phyloP scores from a whole-genome alignment of 1,139 yeast genomes.

The Hyphopichia burtonii region DNA sequence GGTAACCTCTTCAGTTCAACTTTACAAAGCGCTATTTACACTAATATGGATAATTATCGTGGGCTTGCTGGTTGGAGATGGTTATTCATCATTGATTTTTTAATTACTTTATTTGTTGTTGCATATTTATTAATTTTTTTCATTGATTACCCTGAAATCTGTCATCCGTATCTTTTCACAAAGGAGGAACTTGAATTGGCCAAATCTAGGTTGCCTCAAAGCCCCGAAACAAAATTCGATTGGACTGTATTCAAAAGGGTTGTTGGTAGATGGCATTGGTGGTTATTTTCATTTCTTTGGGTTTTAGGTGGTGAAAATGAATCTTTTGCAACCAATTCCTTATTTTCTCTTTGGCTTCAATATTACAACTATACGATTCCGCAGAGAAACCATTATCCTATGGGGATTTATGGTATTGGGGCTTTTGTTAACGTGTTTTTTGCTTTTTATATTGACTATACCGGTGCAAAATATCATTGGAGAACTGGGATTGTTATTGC shows the following conservation, averaged over 20 bases:
- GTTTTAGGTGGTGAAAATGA: conserved; percentile 61
- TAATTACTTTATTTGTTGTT: conserved; percentile 48
- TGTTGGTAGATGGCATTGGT: conserved; percentile 59
- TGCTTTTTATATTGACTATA: conserved; percentile 48
- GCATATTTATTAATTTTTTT: conserved; percentile 40
- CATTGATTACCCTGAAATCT: conserved; percentile 56
- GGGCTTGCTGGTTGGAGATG: conserved; percentile 42
- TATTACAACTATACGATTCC: conserved; percentile 42
- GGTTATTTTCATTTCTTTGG: conserved; percentile 55
- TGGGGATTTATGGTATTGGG: conserved; percentile 58
- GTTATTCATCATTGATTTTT: conserved; percentile 38
- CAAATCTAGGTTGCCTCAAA: conserved; percentile 32
- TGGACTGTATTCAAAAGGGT: conserved; percentile 48
- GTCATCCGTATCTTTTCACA: conserved; percentile 25
- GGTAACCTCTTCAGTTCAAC: conserved; percentile 50
- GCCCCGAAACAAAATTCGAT: conserved; percentile 38
- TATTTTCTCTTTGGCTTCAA: conserved; percentile 53
- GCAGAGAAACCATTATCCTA: conserved; percentile 54
- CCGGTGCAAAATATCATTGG: conserved; percentile 53
- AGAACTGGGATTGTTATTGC: conserved; percentile 47
- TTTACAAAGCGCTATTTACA: conserved; percentile 36
- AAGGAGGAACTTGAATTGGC: conserved; percentile 40
- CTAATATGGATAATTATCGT: conserved; percentile 26
- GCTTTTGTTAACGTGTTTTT: conserved; percentile 44
- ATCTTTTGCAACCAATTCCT: conserved; percentile 50